Conservation (phyloP, 179 eudicot genomes). For the Corrigiola litoralis region DNA sequence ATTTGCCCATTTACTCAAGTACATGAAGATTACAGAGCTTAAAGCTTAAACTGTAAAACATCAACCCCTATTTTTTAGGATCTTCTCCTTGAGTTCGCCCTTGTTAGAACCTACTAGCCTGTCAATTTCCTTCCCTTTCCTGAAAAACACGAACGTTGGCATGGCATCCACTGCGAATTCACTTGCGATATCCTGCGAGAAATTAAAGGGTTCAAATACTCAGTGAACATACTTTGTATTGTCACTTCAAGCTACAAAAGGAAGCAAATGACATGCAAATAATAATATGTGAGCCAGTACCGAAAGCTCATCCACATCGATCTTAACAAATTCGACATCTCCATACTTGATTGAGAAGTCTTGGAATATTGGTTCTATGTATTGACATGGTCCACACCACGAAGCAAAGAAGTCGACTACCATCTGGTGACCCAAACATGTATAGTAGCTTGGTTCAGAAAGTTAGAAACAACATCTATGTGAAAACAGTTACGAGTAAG, state of each 20-base stretch:
- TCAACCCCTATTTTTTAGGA: conserved; percentile 23
- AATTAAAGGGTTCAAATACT: background rate
- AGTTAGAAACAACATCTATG: background rate
- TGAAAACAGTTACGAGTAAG: background rate
- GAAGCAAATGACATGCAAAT: no score
- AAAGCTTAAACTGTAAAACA: background rate
- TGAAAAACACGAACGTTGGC: conserved; percentile 41
- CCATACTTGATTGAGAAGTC: conserved; percentile 43
- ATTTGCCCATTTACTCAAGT: background rate
- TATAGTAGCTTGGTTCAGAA: background rate
- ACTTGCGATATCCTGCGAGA: conserved; percentile 32
- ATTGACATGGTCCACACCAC: conserved; percentile 65
- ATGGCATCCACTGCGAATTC: conserved; percentile 34
- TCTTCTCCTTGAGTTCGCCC: conserved; percentile 36
- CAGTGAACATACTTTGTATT: no score
- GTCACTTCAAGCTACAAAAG: no score
- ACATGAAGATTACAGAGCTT: background rate
- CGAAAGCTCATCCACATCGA: conserved; percentile 78
- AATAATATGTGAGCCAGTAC: conserved; percentile 23
- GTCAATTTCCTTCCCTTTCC: conserved; percentile 38
- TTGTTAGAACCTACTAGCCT: conserved; percentile 40
- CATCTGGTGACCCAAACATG: conserved; percentile 30
- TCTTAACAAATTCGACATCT: conserved; percentile 64
- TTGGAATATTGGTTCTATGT: conserved; percentile 44
- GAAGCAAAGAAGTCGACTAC: conserved; percentile 81